Evolutionary conservation across 768 basidiomycete genomes (phyloP).

Genomic region (Tulasnella sp.): DNA sequence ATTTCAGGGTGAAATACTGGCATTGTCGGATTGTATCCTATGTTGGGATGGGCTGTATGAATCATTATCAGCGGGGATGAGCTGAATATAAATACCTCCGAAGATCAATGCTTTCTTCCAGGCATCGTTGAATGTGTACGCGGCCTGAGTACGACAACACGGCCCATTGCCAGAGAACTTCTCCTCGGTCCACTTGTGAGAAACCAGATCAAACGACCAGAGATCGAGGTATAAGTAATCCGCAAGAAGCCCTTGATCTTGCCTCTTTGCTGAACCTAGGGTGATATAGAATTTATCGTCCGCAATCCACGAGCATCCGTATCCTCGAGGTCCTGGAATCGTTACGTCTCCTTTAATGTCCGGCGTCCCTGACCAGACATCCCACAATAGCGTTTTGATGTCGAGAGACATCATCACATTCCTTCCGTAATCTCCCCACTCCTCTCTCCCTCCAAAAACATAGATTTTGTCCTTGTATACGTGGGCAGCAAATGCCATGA

Average conservation of each 20-base stretch:
- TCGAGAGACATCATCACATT: slow-evolving; percentile 50
- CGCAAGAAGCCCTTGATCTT: slow-evolving; percentile 39
- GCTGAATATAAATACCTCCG: slow-evolving; percentile 47
- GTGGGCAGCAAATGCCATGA: slow-evolving; percentile 37
- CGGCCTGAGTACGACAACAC: slow-evolving; percentile 45
- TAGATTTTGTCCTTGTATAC: slow-evolving; percentile 45
- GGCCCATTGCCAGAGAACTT: slow-evolving; percentile 46
- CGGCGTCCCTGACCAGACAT: slow-evolving; percentile 39
- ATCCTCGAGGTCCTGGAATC: slow-evolving; percentile 46
- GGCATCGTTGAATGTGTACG: slow-evolving; percentile 43
- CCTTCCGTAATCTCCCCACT: slow-evolving; percentile 43
- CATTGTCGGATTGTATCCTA: background rate
- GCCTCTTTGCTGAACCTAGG: slow-evolving; percentile 39
- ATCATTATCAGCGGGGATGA: background rate
- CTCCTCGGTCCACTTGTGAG: slow-evolving; percentile 45
- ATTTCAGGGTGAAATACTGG: background rate
- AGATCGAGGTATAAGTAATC: slow-evolving; percentile 45
- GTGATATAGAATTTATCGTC: slow-evolving; percentile 45
- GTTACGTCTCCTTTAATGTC: slow-evolving; percentile 38
- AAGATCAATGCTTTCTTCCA: slow-evolving; percentile 48
- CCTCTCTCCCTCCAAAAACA: slow-evolving; percentile 48
- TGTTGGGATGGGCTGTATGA: background rate
- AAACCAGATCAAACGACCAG: slow-evolving; percentile 47
- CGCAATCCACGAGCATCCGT: slow-evolving; percentile 47
- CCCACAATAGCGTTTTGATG: slow-evolving; percentile 45